Evolutionary conservation across 306 rosid genomes (phyloP), one percentile per base, ranked within the genome.

Genomic region (Notholithocarpus densiflorus): DNA sequence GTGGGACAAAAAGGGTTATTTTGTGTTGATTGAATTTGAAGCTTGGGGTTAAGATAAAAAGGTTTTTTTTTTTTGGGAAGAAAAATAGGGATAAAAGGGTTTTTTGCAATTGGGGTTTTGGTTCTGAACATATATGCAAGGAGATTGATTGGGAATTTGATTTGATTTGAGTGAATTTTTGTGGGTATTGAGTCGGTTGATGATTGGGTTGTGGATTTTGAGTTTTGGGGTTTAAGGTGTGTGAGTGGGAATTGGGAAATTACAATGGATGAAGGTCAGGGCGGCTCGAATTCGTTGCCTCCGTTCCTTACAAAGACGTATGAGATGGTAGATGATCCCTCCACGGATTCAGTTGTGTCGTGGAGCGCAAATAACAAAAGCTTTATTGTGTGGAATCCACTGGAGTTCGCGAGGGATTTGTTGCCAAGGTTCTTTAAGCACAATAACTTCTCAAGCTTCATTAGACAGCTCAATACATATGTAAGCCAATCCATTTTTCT

Each of bases 391-490:
- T 85, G 92, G 98, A 82, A 95, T 68, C 89, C 91, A 13, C 87
- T 79, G 0, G 98, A 91, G 27, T 95, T 95, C 68, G 73, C 91
- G 1, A 85, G 87, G 69, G 88, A 68, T 72, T 83, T 91, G 87
- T 73, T 95, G 7, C 98, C 98, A 17, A 90, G 55, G 73, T 95
- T 68, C 89, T 95, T 95, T 52, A 92, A 92, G 92, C 98, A 95
- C 86, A 85, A 78, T 61, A 95, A 95, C 86, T 95, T 95, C 88
- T 91, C 98, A 9, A 92, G 98, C 84, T 95, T 95, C 84, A 88
- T 89, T 75, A 87, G 98, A 75, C 98, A 95, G 80, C 94, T 95
- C 72, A 95, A 95, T 75, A 95, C 97, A 68, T 92, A 95, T 79
- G 98, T 92, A 89, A 91, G 94, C 64, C 56, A 62, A 80, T 75